A percentile compares a stretch with the other conserved stretches of the same genome.
Evolutionary conservation across 768 basidiomycete genomes (phyloP).

Genomic region (Dentipellis fragilis): DNA sequence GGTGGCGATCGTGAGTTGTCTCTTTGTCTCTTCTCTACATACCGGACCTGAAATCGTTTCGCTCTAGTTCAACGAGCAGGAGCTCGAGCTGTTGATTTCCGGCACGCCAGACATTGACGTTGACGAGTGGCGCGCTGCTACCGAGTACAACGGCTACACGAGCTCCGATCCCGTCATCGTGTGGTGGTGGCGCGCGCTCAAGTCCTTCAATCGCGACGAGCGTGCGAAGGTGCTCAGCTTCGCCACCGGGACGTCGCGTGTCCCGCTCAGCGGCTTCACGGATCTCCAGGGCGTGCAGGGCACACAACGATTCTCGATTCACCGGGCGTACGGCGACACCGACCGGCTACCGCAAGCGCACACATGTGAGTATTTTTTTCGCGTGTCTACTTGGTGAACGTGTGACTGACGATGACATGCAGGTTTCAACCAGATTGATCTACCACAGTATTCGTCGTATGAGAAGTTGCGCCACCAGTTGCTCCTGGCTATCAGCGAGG

Average conservation of each 20-base stretch:
- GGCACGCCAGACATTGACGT: conserved; percentile 99
- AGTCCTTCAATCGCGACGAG: conserved; percentile 96
- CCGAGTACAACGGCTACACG: conserved; percentile 82
- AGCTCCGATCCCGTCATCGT: conserved; percentile 91
- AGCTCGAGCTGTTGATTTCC: conserved; percentile 87
- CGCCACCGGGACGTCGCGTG: conserved; percentile 86
- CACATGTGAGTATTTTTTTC: conserved; percentile 50
- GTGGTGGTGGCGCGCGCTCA: conserved; percentile 99
- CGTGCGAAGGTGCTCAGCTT: conserved; percentile 95
- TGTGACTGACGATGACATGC: conserved; percentile 2
- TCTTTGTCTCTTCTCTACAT: conserved; percentile 7
- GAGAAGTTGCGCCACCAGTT: conserved; percentile 92
- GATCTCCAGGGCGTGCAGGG: conserved; percentile 95
- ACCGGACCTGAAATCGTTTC: conserved; percentile 8
- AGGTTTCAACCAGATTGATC: conserved; percentile 93
- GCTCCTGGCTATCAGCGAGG: conserved; percentile 88
- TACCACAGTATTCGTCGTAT: conserved; percentile 92
- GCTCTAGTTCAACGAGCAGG: conserved; percentile 83
- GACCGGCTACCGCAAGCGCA: conserved; percentile 85
- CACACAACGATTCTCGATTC: conserved; percentile 90
- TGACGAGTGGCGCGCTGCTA: conserved; percentile 92
- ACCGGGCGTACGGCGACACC: conserved; percentile 81
- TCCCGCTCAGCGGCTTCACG: conserved; percentile 89
- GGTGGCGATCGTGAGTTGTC: conserved; percentile 69
- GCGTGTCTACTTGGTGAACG: conserved; percentile 5